phyloP scores from a whole-genome alignment of 2,329 filamentous ascomycete genomes.

The Diatrype stigma region DNA sequence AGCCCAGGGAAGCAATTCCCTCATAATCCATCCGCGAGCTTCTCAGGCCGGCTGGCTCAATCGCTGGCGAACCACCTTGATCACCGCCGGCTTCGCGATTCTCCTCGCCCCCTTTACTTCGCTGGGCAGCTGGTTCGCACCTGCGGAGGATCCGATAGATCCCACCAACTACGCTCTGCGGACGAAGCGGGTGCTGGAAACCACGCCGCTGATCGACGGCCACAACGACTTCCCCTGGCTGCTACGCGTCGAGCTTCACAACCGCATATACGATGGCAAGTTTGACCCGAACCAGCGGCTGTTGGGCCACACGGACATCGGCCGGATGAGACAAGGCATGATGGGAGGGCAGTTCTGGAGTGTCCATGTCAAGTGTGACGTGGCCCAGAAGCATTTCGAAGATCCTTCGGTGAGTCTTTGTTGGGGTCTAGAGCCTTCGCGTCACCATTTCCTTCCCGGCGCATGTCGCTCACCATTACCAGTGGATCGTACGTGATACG shows the following conservation, averaged over 20 bases:
- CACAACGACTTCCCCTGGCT: slow-evolving; percentile 22
- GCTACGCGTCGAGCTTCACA: slow-evolving; percentile 18
- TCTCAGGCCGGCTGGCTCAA: slow-evolving; percentile 3
- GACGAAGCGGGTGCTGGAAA: slow-evolving; percentile 13
- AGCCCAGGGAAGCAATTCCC: not conserved
- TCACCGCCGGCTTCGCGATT: slow-evolving; percentile 13
- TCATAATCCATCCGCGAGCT: slow-evolving; percentile 9
- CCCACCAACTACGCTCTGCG: slow-evolving; percentile 14
- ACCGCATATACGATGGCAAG: slow-evolving; percentile 17
- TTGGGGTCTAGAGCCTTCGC: not conserved
- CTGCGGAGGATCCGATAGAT: slow-evolving; percentile 10
- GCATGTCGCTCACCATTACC: not conserved
- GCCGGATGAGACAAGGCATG: slow-evolving; percentile 14
- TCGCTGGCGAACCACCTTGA: slow-evolving; percentile 7
- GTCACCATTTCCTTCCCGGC: not conserved
- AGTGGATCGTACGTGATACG: slow-evolving; percentile 15
- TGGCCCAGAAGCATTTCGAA: slow-evolving; percentile 11
- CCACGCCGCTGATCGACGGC: slow-evolving; percentile 20
- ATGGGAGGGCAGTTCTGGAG: slow-evolving; percentile 21
- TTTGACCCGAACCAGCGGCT: slow-evolving; percentile 12
- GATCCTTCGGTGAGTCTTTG: slow-evolving; percentile 9
- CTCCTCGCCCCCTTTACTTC: slow-evolving; percentile 11
- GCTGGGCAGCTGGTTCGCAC: slow-evolving; percentile 11
- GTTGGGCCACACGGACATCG: slow-evolving; percentile 17
- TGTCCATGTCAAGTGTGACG: slow-evolving; percentile 17